Conservation (phyloP, 2,329 filamentous ascomycete species). For the Phoma sp. region DNA sequence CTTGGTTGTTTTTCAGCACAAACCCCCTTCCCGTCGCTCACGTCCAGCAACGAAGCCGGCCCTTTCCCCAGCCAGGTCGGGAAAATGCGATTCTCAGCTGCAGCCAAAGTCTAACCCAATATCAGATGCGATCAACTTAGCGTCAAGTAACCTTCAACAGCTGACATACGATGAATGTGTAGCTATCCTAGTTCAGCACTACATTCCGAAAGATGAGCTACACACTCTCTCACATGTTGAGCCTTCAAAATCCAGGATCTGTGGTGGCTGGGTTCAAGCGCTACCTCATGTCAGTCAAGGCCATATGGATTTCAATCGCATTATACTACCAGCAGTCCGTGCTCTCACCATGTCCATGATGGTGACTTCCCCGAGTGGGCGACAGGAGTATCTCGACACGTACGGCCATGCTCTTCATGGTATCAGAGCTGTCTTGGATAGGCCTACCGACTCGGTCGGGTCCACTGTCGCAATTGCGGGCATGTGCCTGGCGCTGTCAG, state of each 20-base stretch:
- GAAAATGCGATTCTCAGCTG: not conserved
- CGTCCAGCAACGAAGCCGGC: not conserved
- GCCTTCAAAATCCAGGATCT: constrained; percentile 10
- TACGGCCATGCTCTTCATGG: constrained; percentile 8
- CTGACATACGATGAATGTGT: constrained; percentile 6
- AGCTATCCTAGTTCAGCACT: constrained; percentile 3
- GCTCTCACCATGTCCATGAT: constrained; percentile 8
- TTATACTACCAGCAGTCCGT: constrained; percentile 5
- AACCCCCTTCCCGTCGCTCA: not conserved
- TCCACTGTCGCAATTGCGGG: constrained; percentile 7
- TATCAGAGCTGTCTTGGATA: not conserved
- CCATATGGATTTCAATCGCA: not conserved
- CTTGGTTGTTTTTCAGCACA: constrained; percentile 3
- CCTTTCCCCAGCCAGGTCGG: too few relatives aligned
- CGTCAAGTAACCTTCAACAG: not conserved
- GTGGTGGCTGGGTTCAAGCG: constrained; percentile 12
- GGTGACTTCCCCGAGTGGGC: not conserved
- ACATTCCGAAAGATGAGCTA: constrained; percentile 10
- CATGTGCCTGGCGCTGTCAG: constrained; percentile 10
- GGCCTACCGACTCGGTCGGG: not conserved
- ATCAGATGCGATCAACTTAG: too few relatives aligned
- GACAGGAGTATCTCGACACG: constrained; percentile 5
- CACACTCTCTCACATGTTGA: constrained; percentile 4
- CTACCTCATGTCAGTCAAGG: constrained; percentile 8
- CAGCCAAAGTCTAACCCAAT: not conserved